These are phyloP conservation scores for Acanthamoeba healyi DNA, from an alignment of 208 protist species.

Conservation along the genomic window DNA sequence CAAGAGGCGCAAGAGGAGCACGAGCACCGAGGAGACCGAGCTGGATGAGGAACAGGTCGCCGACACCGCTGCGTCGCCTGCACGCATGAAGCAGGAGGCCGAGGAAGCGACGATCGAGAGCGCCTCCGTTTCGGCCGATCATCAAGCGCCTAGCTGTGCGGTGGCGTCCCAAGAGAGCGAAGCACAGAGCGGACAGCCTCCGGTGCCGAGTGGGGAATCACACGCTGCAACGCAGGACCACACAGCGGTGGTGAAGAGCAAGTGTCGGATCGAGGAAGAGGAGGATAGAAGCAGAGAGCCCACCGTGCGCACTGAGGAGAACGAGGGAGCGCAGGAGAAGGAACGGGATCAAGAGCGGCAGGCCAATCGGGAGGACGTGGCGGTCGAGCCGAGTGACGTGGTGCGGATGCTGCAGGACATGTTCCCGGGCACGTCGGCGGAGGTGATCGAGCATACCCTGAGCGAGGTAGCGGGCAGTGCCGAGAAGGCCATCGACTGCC, in stretches of 20 bases:
- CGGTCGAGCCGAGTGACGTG: background rate
- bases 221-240: too few species aligned
- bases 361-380: background rate
- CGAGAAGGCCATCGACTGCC: slow-evolving; percentile 2
- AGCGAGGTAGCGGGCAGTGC: background rate
- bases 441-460: background rate
- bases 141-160: too few species aligned
- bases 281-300: too few species aligned
- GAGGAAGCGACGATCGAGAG: background rate
- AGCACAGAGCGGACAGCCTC: background rate
- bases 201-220: too few species aligned
- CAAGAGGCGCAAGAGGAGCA: background rate
- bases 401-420: background rate
- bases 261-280: background rate
- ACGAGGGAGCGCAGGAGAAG: background rate
- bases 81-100: background rate
- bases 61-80: too few species aligned
- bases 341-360: background rate
- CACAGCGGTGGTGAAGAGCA: background rate
- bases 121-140: too few species aligned
- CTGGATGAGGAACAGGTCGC: background rate
- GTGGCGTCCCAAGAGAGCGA: too few species aligned
- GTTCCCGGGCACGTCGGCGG: background rate
- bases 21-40: background rate
- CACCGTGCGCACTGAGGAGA: too few species aligned